These are phyloP conservation scores for Microascus cirrosus DNA, from an alignment of 2,329 filamentous ascomycete genomes.

Conservation along the genomic window DNA sequence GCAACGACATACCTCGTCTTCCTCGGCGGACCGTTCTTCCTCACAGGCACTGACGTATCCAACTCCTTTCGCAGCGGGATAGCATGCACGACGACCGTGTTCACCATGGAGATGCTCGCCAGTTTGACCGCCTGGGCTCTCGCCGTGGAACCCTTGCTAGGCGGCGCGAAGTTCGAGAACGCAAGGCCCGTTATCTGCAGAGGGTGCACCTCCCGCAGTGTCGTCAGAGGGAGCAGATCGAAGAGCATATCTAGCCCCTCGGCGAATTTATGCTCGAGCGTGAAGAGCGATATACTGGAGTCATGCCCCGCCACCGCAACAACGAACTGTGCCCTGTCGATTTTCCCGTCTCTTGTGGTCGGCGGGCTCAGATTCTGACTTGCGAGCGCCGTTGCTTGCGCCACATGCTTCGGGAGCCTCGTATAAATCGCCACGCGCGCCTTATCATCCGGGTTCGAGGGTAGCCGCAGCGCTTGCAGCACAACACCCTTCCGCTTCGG, in stretches of 20 bases:
- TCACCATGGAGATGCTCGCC: constrained; percentile 71
- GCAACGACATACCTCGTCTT: constrained; percentile 60
- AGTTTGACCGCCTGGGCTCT: constrained; percentile 48
- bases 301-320: constrained; percentile 74
- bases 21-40: constrained; percentile 27
- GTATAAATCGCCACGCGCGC: constrained; percentile 39
- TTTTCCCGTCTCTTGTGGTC: constrained; percentile 30
- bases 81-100: constrained; percentile 68
- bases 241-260: constrained; percentile 35
- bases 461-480: constrained; percentile 45
- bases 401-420: constrained; percentile 55
- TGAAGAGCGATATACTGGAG: constrained; percentile 66
- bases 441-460: constrained; percentile 15
- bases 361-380: constrained; percentile 56
- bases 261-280: constrained; percentile 54
- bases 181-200: constrained; percentile 47
- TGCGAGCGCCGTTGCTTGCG: constrained; percentile 68
- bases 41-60: constrained; percentile 20
- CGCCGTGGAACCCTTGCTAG: constrained; percentile 38
- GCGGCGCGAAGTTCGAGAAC: constrained; percentile 46
- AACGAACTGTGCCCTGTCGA: constrained; percentile 62
- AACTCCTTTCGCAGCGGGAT: constrained; percentile 51
- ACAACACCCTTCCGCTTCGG: constrained; percentile 46
- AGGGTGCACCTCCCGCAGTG: constrained; percentile 42
- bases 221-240: constrained; percentile 39